Evolutionary conservation across 1,284 basidiomycete genomes (phyloP), one percentile per base, ranked within the genome.

Genomic region (Cutaneotrichosporon dermatis): DNA sequence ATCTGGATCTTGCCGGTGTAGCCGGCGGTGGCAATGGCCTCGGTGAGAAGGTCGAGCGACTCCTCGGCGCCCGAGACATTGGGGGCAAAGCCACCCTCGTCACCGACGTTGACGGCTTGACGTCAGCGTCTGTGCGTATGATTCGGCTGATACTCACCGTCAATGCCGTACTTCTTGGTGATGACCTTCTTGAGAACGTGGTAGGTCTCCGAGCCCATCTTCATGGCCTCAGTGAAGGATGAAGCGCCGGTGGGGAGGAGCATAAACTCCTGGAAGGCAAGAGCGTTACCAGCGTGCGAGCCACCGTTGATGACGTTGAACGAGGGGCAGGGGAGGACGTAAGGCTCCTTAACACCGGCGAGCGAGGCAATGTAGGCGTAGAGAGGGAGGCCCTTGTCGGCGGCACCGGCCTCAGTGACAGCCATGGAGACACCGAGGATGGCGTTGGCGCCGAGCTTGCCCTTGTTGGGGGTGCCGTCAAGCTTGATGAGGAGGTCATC

Each of bases 271-370:
- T 98, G 92, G 90, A 98, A 94, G 59, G 96, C 93, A 67, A 99
- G 90, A 79, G 94, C 92, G 86, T 99, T 99, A 61, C 96, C 96
- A 61, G 96, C 96, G 80, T 99, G 96, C 67, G 93, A 97, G 68
- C 96, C 96, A 81, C 96, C 96, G 82, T 99, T 99, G 85, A 99
- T 99, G 75, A 99, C 96, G 81, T 99, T 99, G 86, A 97, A 92
- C 62, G 90, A 87, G 57, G 93, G 96, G 77, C 80, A 83, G 70
- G 95, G 95, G 72, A 97, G 88, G 61, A 92, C 83, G 81, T 88
- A 98, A 49, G 95, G 95, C 61, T 90, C 84, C 80, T 92, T 90
- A 80, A 96, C 85, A 71, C 94, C 93, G 62, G 95, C 90, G 69
- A 99, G 88, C 67, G 91, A 87, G 57, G 94, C 95, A 70, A 99